Conservation (phyloP, 495 filamentous ascomycete genomes). For the Penicillium pancosmium region DNA sequence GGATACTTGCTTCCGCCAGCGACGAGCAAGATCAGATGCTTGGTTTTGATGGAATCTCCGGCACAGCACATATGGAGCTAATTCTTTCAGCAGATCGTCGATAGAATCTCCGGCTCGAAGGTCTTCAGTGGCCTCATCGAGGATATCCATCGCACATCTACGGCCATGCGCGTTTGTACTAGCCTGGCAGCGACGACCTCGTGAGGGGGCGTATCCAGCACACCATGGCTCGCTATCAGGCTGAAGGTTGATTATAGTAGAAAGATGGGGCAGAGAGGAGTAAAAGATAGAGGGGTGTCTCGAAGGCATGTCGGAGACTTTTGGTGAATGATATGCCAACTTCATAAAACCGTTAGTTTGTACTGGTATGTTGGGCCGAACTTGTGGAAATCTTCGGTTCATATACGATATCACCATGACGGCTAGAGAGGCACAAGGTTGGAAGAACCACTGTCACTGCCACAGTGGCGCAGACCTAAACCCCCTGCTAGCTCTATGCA, state of each 20-base stretch:
- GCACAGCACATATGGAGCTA: conserved; percentile 34
- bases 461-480: not conserved
- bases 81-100: conserved; percentile 20
- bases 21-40: conserved; percentile 12
- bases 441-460: not conserved
- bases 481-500: not conserved
- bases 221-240: conserved; percentile 30
- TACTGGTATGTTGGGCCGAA: no score
- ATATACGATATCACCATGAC: not conserved
- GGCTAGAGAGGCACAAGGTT: not conserved
- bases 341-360: no score
- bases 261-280: conserved; percentile 17
- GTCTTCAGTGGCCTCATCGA: conserved; percentile 24
- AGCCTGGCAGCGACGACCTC: conserved; percentile 29
- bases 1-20: conserved; percentile 24
- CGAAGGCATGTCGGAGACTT: conserved; percentile 4
- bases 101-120: conserved; percentile 22
- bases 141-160: conserved; percentile 18
- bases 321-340: not conserved
- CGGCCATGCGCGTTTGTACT: conserved; percentile 23
- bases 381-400: not conserved
- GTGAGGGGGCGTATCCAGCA: conserved; percentile 25
- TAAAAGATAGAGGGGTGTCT: not conserved
- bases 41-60: conserved; percentile 29
- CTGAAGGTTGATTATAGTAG: conserved; percentile 27